These are phyloP conservation scores for Kalmanozyma brasiliensis DNA, from an alignment of 1,284 basidiomycete species.

Conservation along the genomic window DNA sequence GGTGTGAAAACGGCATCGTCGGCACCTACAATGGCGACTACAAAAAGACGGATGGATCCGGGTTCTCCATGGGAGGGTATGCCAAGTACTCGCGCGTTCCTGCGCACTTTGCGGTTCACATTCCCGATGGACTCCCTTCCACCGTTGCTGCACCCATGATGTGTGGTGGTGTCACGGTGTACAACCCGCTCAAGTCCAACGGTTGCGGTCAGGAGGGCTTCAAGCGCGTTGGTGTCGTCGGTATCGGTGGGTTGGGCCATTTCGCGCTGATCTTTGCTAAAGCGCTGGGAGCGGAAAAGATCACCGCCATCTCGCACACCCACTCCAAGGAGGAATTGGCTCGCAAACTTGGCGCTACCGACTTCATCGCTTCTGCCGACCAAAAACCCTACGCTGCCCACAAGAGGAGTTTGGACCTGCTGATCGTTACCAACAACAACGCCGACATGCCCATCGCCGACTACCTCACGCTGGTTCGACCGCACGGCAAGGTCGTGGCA, in stretches of 20 bases:
- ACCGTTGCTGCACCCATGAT: slow-evolving; percentile 61
- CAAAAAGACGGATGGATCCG: slow-evolving; percentile 68
- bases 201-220: slow-evolving; percentile 51
- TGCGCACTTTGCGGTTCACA: slow-evolving; percentile 62
- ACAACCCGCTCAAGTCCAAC: slow-evolving; percentile 61
- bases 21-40: slow-evolving; percentile 71
- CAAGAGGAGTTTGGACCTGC: slow-evolving; percentile 69
- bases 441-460: slow-evolving; percentile 67
- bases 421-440: slow-evolving; percentile 70
- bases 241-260: slow-evolving; percentile 61
- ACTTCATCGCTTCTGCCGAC: slow-evolving; percentile 52
- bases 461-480: slow-evolving; percentile 69
- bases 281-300: slow-evolving; percentile 55
- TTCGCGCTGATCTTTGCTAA: slow-evolving; percentile 62
- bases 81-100: slow-evolving; percentile 57
- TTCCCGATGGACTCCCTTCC: slow-evolving; percentile 59
- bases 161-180: slow-evolving; percentile 65
- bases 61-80: slow-evolving; percentile 55
- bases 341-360: slow-evolving; percentile 55
- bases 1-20: slow-evolving; percentile 42
- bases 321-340: slow-evolving; percentile 54
- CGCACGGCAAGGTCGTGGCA: slow-evolving; percentile 68
- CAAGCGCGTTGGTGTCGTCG: slow-evolving; percentile 60
- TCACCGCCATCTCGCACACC: slow-evolving; percentile 58
- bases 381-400: slow-evolving; percentile 54